Percentiles rank a stretch among this genome's conserved stretches.
phyloP scores from a whole-genome alignment of 805 yeast genomes.

The Ogataea polymorpha region DNA sequence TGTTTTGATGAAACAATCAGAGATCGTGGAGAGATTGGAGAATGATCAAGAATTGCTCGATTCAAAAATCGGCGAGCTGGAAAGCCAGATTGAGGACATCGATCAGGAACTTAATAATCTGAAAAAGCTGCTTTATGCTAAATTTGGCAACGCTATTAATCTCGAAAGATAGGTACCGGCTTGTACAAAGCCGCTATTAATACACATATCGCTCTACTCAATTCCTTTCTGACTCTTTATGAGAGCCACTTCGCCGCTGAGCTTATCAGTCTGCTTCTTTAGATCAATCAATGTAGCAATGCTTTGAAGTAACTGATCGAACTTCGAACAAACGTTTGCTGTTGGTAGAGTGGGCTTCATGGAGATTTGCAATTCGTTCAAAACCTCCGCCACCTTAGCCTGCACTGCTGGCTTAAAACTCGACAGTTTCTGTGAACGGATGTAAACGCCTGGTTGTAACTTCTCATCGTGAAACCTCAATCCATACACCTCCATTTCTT shows the following conservation, averaged over 20 bases:
- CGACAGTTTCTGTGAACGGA: conserved; percentile 76
- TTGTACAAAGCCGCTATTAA: conserved; percentile 2
- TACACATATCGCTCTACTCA: conserved; percentile 13
- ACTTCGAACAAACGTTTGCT: conserved; percentile 66
- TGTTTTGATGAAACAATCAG: conserved; percentile 61
- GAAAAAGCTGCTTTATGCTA: conserved; percentile 76
- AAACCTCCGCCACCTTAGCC: conserved; percentile 52
- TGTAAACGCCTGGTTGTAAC: conserved; percentile 72
- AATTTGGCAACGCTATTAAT: conserved; percentile 86
- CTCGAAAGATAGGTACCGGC: conserved; percentile 51
- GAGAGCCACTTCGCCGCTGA: conserved; percentile 71
- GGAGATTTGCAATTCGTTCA: conserved; percentile 79
- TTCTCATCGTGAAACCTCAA: conserved; percentile 74
- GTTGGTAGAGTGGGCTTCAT: conserved; percentile 87
- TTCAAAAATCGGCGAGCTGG: conserved; percentile 43
- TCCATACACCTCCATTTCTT: conserved; percentile 85
- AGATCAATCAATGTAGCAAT: conserved; percentile 75
- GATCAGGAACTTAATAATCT: conserved; percentile 55
- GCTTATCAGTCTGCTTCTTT: conserved; percentile 82
- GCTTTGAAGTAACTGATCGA: conserved; percentile 68
- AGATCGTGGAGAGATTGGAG: conserved; percentile 69
- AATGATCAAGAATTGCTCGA: conserved; percentile 54
- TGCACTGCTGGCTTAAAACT: conserved; percentile 77
- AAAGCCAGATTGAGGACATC: conserved; percentile 45
- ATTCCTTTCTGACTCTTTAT: conserved; percentile 35